Percentiles rank a stretch among this genome's conserved stretches.
phyloP scores from a whole-genome alignment of 352 stramenopile genomes.

The Blastocystis sp. region DNA sequence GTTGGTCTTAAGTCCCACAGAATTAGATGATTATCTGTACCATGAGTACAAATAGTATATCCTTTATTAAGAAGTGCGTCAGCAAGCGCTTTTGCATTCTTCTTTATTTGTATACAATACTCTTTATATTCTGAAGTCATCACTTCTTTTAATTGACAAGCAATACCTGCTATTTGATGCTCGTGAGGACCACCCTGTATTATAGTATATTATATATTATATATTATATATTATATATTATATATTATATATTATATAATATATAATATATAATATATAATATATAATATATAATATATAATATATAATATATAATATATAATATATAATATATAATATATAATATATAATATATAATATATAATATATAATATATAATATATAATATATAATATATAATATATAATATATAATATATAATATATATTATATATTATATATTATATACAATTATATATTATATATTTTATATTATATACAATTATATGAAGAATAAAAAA shows the following conservation, averaged over 20 bases:
- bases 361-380: too few species aligned
- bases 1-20: conserved; percentile 88
- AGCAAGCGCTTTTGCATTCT: conserved; percentile 66
- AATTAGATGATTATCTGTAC: conserved; percentile 92
- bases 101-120: conserved; percentile 79
- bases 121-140: conserved; percentile 76
- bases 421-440: not conserved
- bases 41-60: conserved; percentile 84
- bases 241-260: too few species aligned
- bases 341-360: not conserved
- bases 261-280: too few species aligned
- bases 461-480: not conserved
- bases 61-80: conserved; percentile 63
- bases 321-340: not conserved
- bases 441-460: not conserved
- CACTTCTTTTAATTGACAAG: conserved; percentile 83
- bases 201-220: not conserved
- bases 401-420: too few species aligned
- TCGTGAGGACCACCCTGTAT: conserved; percentile 96
- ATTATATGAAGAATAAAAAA: not conserved
- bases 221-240: too few species aligned
- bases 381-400: too few species aligned
- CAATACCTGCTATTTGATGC: conserved; percentile 94
- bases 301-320: not conserved
- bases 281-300: too few species aligned